These are phyloP conservation scores for Volvox reticuliferus DNA, from an alignment of 139 green algal species.

Conservation along the genomic window DNA sequence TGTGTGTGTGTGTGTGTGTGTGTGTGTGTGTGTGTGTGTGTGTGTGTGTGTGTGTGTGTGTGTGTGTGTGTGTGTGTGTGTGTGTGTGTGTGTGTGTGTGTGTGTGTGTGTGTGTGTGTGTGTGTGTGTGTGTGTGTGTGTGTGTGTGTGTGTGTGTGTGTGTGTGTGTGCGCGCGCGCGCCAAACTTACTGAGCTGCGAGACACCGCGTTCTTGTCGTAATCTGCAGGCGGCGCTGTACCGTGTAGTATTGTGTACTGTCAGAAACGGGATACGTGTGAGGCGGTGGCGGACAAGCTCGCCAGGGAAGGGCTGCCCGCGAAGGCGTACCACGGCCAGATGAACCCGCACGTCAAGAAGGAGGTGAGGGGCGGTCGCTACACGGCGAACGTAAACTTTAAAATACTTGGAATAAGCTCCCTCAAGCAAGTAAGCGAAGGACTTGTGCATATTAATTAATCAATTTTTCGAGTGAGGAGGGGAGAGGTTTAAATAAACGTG, in stretches of 20 bases:
- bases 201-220: not conserved
- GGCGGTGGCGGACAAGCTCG: slow-evolving; percentile 54
- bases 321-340: slow-evolving; percentile 76
- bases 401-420: no score
- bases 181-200: not conserved
- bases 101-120: not conserved
- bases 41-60: not conserved
- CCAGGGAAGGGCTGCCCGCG: slow-evolving; percentile 37
- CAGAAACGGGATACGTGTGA: slow-evolving; percentile 60
- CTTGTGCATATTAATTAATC: no score
- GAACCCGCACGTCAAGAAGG: slow-evolving; percentile 2
- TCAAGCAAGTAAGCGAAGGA: no score
- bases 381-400: no score
- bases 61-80: not conserved
- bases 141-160: not conserved
- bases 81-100: no score
- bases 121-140: no score
- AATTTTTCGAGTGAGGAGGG: no score
- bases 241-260: slow-evolving; percentile 69
- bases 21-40: not conserved
- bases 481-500: no score
- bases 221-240: not conserved
- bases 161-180: no score
- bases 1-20: not conserved
- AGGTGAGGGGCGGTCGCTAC: slow-evolving; percentile 2